Evolutionary conservation across 768 basidiomycete genomes (phyloP).

Genomic region (Termitomyces sp.): DNA sequence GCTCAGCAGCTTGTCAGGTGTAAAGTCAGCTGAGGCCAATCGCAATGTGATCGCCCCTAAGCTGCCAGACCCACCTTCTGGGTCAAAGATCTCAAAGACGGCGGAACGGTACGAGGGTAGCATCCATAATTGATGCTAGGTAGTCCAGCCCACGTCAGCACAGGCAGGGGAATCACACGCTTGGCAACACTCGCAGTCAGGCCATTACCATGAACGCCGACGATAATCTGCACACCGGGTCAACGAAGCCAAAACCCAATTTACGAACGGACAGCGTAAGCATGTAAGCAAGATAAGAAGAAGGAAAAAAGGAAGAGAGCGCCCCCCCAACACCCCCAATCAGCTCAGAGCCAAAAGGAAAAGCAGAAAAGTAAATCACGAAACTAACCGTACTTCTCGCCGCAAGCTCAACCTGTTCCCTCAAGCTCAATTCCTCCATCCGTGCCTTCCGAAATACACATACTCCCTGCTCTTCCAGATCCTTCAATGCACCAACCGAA

Average conservation of each 20-base stretch:
- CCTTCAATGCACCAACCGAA: conserved; percentile 41
- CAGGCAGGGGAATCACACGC: conserved; percentile 1
- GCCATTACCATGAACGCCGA: conserved; percentile 69
- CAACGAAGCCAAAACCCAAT: conserved; percentile 1
- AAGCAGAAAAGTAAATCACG: conserved; percentile 6
- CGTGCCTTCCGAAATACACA: conserved; percentile 38
- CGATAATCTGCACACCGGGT: conserved; percentile 35
- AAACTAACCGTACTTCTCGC: conserved; percentile 55
- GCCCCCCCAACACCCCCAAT: background rate
- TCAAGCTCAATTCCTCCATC: conserved; percentile 42
- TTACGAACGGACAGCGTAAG: background rate
- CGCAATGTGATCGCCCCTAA: background rate
- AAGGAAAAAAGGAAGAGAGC: background rate
- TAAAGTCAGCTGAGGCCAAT: background rate
- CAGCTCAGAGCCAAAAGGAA: conserved; percentile 1
- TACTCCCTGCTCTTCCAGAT: conserved; percentile 45
- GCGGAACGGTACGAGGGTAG: conserved; percentile 55
- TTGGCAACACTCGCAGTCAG: conserved; percentile 37
- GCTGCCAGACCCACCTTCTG: conserved; percentile 31
- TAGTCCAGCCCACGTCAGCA: background rate
- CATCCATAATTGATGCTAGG: conserved; percentile 64
- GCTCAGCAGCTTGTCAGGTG: background rate
- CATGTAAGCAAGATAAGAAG: background rate
- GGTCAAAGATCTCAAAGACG: conserved; percentile 66
- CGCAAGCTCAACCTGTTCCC: conserved; percentile 56